phyloP scores from a whole-genome alignment of 2,329 filamentous ascomycete genomes.

The Ceratocystis harringtonii region DNA sequence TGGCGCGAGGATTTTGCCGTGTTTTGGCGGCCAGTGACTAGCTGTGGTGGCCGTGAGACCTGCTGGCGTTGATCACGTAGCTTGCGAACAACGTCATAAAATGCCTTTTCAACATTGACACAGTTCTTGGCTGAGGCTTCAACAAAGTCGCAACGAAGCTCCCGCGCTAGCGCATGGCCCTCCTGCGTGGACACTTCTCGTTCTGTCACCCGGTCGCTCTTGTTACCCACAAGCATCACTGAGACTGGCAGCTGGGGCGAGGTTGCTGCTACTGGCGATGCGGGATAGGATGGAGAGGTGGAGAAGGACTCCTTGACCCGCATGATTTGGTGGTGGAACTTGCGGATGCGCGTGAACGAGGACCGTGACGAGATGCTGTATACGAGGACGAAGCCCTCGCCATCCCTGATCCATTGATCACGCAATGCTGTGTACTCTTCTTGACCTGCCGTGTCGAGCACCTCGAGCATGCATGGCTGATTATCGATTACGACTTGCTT shows the following conservation, averaged over 20 bases:
- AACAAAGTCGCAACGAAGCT: constrained; percentile 90
- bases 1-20: constrained; percentile 20
- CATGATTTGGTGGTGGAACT: constrained; percentile 93
- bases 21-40: constrained; percentile 21
- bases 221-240: constrained; percentile 97
- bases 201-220: constrained; percentile 91
- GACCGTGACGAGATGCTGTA: constrained; percentile 97
- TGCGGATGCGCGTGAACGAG: constrained; percentile 86
- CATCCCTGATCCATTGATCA: constrained; percentile 97
- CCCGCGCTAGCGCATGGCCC: constrained; percentile 76
- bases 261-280: constrained; percentile 51
- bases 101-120: constrained; percentile 96
- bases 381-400: constrained; percentile 92
- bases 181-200: constrained; percentile 94
- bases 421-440: constrained; percentile 95
- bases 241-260: constrained; percentile 57
- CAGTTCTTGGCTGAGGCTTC: constrained; percentile 96
- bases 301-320: constrained; percentile 84
- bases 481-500: constrained; percentile 88
- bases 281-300: constrained; percentile 60
- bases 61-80: constrained; percentile 67
- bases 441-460: constrained; percentile 91
- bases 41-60: constrained; percentile 27
- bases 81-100: constrained; percentile 91
- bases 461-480: constrained; percentile 93